These are phyloP conservation scores for Crithidia sp. DNA, from an alignment of 208 protist species.

Conservation along the genomic window DNA sequence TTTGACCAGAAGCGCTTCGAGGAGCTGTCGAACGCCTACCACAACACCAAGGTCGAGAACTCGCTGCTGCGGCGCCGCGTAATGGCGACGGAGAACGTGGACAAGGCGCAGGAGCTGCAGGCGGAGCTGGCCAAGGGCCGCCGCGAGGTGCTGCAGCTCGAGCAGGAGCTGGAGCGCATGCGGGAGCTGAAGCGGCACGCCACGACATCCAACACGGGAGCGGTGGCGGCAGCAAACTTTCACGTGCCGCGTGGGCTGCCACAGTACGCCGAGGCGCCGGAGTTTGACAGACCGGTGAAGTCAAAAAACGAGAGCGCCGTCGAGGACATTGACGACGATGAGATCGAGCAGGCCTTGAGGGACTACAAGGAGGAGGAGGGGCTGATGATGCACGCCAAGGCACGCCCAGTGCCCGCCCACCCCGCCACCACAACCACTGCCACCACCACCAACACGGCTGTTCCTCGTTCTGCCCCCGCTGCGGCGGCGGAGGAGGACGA, in stretches of 20 bases:
- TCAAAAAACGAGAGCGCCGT: slow-evolving; percentile 57
- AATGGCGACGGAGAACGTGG: slow-evolving; percentile 68
- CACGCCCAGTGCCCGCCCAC: neutral
- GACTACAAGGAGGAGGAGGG: slow-evolving; percentile 41
- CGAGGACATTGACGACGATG: slow-evolving; percentile 52
- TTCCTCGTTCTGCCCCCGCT: neutral
- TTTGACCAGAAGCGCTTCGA: slow-evolving; percentile 69
- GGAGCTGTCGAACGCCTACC: slow-evolving; percentile 73
- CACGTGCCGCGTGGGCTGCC: slow-evolving; percentile 31
- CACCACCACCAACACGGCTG: no score
- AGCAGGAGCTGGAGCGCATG: slow-evolving; percentile 69
- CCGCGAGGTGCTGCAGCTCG: slow-evolving; percentile 55
- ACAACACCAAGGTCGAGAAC: slow-evolving; percentile 87
- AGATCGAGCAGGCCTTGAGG: slow-evolving; percentile 43
- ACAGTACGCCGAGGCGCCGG: slow-evolving; percentile 54
- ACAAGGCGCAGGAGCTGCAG: slow-evolving; percentile 69
- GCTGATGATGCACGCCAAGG: slow-evolving; percentile 23
- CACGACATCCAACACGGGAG: neutral
- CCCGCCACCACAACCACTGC: slow-evolving; percentile 5
- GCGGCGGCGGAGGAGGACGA: slow-evolving; percentile 24
- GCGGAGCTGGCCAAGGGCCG: slow-evolving; percentile 53
- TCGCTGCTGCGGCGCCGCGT: slow-evolving; percentile 81
- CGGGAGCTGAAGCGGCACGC: slow-evolving; percentile 40
- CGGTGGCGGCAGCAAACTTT: slow-evolving; percentile 18
- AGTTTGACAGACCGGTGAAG: slow-evolving; percentile 26